A percentile compares a stretch with the other conserved stretches of the same genome.
phyloP scores from a whole-genome alignment of 345 rosid genomes.

The Moringa oleifera region DNA sequence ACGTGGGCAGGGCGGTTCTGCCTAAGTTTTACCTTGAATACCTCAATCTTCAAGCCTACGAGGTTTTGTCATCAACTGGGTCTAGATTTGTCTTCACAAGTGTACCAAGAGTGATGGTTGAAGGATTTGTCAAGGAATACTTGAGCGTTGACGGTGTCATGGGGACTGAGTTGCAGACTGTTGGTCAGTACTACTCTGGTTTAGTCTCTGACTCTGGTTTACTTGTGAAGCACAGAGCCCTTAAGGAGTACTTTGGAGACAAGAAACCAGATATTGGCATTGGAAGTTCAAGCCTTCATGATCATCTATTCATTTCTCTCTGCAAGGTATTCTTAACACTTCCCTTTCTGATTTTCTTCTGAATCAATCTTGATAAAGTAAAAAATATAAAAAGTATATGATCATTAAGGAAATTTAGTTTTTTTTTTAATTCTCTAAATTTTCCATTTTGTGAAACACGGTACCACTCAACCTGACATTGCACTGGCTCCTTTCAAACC shows the following conservation, averaged over 20 bases:
- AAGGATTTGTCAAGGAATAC: slow-evolving; percentile 63
- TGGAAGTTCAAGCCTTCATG: slow-evolving; percentile 53
- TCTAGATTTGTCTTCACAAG: slow-evolving; percentile 57
- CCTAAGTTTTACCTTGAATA: slow-evolving; percentile 92
- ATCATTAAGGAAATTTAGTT: too few relatives aligned
- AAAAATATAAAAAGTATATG: too few relatives aligned
- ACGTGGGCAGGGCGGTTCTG: slow-evolving; percentile 68
- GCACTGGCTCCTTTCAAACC: too few relatives aligned
- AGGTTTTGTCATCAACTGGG: slow-evolving; percentile 36
- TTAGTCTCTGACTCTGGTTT: slow-evolving; percentile 59
- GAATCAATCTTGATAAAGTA: neutral
- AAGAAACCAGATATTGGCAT: slow-evolving; percentile 55
- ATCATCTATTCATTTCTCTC: slow-evolving; percentile 55
- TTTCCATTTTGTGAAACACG: too few relatives aligned
- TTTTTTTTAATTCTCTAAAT: too few relatives aligned
- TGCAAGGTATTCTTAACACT: slow-evolving; percentile 55
- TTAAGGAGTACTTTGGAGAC: slow-evolving; percentile 52
- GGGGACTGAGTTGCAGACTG: slow-evolving; percentile 64
- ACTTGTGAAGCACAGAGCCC: slow-evolving; percentile 50
- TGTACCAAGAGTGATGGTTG: slow-evolving; percentile 80
- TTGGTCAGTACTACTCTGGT: slow-evolving; percentile 55
- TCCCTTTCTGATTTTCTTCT: neutral
- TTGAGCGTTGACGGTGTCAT: slow-evolving; percentile 52
- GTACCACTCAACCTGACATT: too few relatives aligned
- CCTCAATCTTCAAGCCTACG: slow-evolving; percentile 51